Conservation (phyloP, 371 early-diverging fungal genomes). For the Chytridium lagenaria region DNA sequence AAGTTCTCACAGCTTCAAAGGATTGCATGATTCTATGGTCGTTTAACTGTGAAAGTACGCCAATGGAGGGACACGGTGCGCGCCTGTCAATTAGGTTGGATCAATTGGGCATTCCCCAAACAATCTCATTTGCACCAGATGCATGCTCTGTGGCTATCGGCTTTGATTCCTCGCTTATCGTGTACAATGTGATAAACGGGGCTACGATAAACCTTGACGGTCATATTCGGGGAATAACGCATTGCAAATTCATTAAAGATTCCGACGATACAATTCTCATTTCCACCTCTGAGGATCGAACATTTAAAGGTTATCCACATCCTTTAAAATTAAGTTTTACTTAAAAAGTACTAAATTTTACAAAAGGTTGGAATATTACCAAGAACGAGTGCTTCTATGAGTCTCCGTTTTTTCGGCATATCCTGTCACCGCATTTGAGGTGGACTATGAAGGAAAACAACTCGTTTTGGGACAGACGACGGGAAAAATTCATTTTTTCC, state of each 20-base stretch:
- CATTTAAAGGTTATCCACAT: constrained; percentile 25
- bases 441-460: neutral
- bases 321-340: neutral
- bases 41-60: neutral
- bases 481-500: constrained; percentile 24
- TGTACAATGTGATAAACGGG: neutral
- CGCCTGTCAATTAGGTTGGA: neutral
- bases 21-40: constrained; percentile 1
- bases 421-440: constrained; percentile 19
- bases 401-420: constrained; percentile 28
- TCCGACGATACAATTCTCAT: constrained; percentile 2
- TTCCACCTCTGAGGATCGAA: constrained; percentile 25
- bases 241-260: neutral
- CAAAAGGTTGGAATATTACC: constrained; percentile 23
- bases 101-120: neutral
- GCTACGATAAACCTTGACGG: neutral
- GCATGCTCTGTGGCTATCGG: neutral
- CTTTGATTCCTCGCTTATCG: neutral
- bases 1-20: neutral
- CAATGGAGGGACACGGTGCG: constrained; percentile 4
- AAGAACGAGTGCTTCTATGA: constrained; percentile 11
- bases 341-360: neutral
- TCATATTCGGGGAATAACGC: neutral
- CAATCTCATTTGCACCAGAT: neutral
- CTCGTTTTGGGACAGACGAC: constrained; percentile 23